Percentiles rank a stretch among this genome's conserved stretches.
Conservation (phyloP, 306 rosid species). For the Amphicarpaea edgeworthii region DNA sequence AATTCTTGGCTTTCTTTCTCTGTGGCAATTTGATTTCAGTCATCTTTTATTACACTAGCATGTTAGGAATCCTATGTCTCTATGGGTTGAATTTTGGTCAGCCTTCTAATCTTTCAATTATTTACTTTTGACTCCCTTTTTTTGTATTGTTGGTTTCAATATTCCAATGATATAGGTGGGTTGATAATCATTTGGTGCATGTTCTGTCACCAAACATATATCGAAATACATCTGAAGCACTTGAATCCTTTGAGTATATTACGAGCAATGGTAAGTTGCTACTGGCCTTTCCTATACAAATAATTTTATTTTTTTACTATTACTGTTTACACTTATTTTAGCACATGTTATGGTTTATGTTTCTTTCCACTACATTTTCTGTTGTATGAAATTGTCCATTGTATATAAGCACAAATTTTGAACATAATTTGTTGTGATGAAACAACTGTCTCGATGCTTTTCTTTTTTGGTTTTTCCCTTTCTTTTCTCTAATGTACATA, state of each 20-base stretch:
- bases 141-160: conserved; percentile 19
- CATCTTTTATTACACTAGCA: conserved; percentile 18
- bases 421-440: background rate
- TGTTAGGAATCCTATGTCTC: conserved; percentile 29
- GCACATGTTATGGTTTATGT: background rate
- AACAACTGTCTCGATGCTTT: background rate
- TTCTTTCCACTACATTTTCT: conserved; percentile 20
- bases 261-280: conserved; percentile 79
- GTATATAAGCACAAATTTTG: background rate
- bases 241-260: conserved; percentile 90
- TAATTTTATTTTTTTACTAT: background rate
- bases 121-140: conserved; percentile 8
- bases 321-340: conserved; percentile 2
- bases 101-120: background rate
- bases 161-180: conserved; percentile 71
- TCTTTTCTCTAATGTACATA: background rate
- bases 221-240: conserved; percentile 90
- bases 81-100: conserved; percentile 25
- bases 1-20: conserved; percentile 40
- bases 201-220: conserved; percentile 90
- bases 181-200: conserved; percentile 91
- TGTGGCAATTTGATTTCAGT: background rate
- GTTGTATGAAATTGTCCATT: conserved; percentile 8
- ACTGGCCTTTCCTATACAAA: background rate
- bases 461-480: background rate